Evolutionary conservation across 108 stramenopile species (phyloP).

Genomic region (Craspedostauros australis): DNA sequence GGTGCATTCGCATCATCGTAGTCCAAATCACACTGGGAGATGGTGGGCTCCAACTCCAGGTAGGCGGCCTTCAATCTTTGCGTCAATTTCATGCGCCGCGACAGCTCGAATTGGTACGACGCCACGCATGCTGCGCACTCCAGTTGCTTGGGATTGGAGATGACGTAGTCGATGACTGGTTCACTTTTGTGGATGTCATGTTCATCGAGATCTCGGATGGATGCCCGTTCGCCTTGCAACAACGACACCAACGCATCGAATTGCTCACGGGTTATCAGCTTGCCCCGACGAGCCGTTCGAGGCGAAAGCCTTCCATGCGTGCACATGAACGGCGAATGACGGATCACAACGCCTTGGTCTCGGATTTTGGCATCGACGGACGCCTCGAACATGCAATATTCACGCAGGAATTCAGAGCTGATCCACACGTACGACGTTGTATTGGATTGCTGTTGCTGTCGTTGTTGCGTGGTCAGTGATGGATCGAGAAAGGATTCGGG

Average conservation of each 20-base stretch:
- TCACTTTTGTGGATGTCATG: neutral
- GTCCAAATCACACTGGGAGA: neutral
- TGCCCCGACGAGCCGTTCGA: constrained; percentile 37
- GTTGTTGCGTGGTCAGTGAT: neutral
- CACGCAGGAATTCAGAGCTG: constrained; percentile 33
- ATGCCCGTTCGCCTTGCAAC: constrained; percentile 28
- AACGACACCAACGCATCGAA: constrained; percentile 36
- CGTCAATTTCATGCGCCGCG: constrained; percentile 7
- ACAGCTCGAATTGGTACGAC: constrained; percentile 11
- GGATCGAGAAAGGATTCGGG: constrained; percentile 5
- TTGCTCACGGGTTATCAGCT: constrained; percentile 40
- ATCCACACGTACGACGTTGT: constrained; percentile 38
- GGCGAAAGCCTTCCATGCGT: constrained; percentile 50
- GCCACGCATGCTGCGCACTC: constrained; percentile 25
- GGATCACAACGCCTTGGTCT: constrained; percentile 21
- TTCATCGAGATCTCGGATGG: neutral
- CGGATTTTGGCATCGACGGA: constrained; percentile 31
- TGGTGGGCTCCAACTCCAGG: constrained; percentile 11
- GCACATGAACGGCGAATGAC: constrained; percentile 33
- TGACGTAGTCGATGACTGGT: constrained; percentile 6
- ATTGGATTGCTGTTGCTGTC: neutral
- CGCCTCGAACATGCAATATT: constrained; percentile 45
- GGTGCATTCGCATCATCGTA: constrained; percentile 10
- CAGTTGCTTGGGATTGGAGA: constrained; percentile 15
- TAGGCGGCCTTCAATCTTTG: constrained; percentile 16